These are phyloP conservation scores for Dryadomyces quercivorus DNA, from an alignment of 2,329 filamentous ascomycete genomes.

Conservation along the genomic window DNA sequence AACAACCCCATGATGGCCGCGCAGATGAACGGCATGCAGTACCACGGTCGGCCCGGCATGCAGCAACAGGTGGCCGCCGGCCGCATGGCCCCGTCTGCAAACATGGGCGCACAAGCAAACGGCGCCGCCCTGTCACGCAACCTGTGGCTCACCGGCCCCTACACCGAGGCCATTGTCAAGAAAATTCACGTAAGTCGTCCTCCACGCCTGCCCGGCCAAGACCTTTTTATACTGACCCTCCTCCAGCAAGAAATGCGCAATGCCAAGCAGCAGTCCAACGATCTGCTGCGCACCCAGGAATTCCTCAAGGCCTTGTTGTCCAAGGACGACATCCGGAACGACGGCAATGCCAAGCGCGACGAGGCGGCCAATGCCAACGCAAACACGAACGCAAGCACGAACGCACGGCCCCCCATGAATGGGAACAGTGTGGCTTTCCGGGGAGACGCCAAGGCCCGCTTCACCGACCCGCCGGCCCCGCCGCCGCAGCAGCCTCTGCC, in stretches of 20 bases:
- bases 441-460: conserved; percentile 67
- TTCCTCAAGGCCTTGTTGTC: conserved; percentile 69
- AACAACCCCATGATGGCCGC: conserved; percentile 62
- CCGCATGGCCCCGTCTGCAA: conserved; percentile 43
- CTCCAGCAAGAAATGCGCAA: conserved; percentile 75
- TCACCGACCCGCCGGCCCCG: conserved; percentile 85
- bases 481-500: conserved; percentile 87
- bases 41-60: conserved; percentile 58
- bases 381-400: not conserved
- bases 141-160: conserved; percentile 79
- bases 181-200: conserved; percentile 58
- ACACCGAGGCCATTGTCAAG: conserved; percentile 90
- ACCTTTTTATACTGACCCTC: not conserved
- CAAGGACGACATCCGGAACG: conserved; percentile 52
- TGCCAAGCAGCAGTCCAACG: conserved; percentile 76
- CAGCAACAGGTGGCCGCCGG: conserved; percentile 51
- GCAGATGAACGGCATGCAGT: conserved; percentile 48
- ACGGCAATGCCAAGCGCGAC: conserved; percentile 34
- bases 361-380: conserved; percentile 23
- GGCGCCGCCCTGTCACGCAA: conserved; percentile 62
- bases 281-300: conserved; percentile 69
- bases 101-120: conserved; percentile 38
- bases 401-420: conserved; percentile 24
- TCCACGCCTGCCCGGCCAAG: too few species aligned
- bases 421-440: conserved; percentile 45